Evolutionary conservation across 1,284 basidiomycete genomes (phyloP).

Genomic region (Somion occarium): DNA sequence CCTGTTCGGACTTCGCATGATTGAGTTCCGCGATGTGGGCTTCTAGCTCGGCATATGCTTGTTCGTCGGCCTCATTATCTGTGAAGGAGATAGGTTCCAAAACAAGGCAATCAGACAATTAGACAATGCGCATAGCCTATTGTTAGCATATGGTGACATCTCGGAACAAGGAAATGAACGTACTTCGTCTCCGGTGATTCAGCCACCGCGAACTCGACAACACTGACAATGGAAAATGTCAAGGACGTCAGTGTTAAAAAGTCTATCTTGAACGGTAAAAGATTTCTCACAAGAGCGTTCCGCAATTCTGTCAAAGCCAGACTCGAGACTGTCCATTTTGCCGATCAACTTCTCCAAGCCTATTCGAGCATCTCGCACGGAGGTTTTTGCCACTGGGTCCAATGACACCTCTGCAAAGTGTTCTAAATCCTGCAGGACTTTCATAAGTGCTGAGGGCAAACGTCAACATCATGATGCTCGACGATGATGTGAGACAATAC

Average conservation of each 20-base stretch:
- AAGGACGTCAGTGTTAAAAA: not conserved
- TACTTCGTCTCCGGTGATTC: slow-evolving; percentile 63
- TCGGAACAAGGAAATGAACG: slow-evolving; percentile 25
- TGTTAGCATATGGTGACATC: not conserved
- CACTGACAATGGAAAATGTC: slow-evolving; percentile 35
- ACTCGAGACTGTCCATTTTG: slow-evolving; percentile 74
- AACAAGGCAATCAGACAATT: too few species aligned
- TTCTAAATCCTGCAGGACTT: slow-evolving; percentile 63
- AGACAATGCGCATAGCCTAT: too few species aligned
- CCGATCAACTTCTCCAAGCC: slow-evolving; percentile 62
- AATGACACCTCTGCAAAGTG: slow-evolving; percentile 40
- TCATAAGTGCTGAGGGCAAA: slow-evolving; percentile 46
- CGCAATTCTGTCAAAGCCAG: slow-evolving; percentile 75
- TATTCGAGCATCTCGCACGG: slow-evolving; percentile 57
- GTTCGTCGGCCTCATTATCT: slow-evolving; percentile 68
- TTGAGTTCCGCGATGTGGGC: slow-evolving; percentile 56
- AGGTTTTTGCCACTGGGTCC: slow-evolving; percentile 42
- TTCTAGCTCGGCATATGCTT: slow-evolving; percentile 63
- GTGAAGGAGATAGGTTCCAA: not conserved
- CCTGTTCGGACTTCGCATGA: slow-evolving; percentile 49
- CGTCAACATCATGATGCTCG: not conserved
- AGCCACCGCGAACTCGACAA: slow-evolving; percentile 68
- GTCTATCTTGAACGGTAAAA: not conserved
- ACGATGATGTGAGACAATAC: not conserved
- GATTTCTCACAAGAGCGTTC: slow-evolving; percentile 76